phyloP scores from a whole-genome alignment of 106 monocot genomes.

The Vanilla planifolia region DNA sequence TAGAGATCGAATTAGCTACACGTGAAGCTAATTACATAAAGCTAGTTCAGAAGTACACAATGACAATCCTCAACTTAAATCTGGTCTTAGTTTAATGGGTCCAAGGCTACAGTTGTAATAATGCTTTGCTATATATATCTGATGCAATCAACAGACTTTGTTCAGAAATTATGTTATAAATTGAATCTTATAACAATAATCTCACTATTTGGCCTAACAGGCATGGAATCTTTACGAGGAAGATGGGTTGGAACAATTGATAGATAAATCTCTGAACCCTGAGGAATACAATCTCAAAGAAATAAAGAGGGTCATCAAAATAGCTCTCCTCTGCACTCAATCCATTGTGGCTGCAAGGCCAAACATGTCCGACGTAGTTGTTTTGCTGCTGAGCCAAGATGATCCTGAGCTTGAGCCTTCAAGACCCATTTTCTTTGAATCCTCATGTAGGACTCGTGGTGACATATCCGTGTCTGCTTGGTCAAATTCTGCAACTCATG shows the following conservation, averaged over 20 bases:
- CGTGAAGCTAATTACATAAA: no score
- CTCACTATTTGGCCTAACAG: conserved; percentile 16
- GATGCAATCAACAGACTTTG: no score
- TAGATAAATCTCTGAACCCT: conserved; percentile 40
- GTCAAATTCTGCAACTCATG: conserved; percentile 35
- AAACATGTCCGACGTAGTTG: conserved; percentile 56
- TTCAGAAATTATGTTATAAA: no score
- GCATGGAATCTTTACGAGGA: conserved; percentile 59
- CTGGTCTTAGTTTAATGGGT: no score
- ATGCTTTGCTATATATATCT: no score
- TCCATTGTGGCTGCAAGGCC: conserved; percentile 50
- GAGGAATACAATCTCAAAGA: conserved; percentile 26
- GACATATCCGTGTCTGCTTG: conserved; percentile 23
- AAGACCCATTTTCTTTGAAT: conserved; percentile 48
- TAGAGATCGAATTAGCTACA: no score
- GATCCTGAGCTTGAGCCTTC: conserved; percentile 18
- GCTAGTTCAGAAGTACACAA: no score
- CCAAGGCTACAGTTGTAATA: no score
- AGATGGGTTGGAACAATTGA: conserved; percentile 17
- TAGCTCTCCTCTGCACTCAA: conserved; percentile 73
- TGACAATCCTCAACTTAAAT: no score
- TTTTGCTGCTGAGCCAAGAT: conserved; percentile 40
- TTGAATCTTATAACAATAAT: no score
- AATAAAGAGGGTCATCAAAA: conserved; percentile 34
- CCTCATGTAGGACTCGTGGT: conserved; percentile 19